Evolutionary conservation across 1,284 basidiomycete genomes (phyloP), one percentile per base, ranked within the genome.

Genomic region (Xerocomus amazonicus): DNA sequence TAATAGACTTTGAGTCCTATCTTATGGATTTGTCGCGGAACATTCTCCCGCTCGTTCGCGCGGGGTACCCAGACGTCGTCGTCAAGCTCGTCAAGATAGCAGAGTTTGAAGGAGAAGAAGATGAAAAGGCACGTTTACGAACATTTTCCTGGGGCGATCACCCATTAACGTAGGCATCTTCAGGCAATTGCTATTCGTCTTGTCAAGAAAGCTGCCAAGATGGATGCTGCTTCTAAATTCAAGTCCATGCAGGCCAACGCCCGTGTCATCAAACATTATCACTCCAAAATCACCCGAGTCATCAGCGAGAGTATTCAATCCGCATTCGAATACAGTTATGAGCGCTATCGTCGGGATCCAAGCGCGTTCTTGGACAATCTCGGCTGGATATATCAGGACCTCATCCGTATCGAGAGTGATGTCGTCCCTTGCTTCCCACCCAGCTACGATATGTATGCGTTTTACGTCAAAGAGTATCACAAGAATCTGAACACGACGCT

Each of bases 211-310:
- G 88, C 90, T 1, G 90, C 89, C 2, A 92, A 90, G 60, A 77
- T 89, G 63, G 92, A 94, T 58, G 87, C 91, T 10, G 87, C 93
- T 1, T 86, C 91, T 16, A 92, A 91, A 67, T 94, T 93, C 73
- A 90, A 84, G 65, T 92, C 90, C 9, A 83, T 93, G 78, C 89
- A 92, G 69, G 95, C 94, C 40, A 90, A 96, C 58, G 92, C 94
- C 7, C 87, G 96, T 46, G 78, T 92, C 36, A 88, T 99, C 70
- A 99, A 99, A 72, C 91, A 97, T 67, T 99, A 98, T 69, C 85
- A 94, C 10, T 87, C 90, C 54, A 97, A 95, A 67, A 81, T 97
- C 54, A 80, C 86, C 54, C 90, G 91, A 61, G 79, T 81, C 27
- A 89, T 99, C 66, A 76, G 81, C 3, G 81, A 87, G 14, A 86